A percentile compares a stretch with the other conserved stretches of the same genome.
Conservation (phyloP, 768 basidiomycete species). For the Russula sp. region DNA sequence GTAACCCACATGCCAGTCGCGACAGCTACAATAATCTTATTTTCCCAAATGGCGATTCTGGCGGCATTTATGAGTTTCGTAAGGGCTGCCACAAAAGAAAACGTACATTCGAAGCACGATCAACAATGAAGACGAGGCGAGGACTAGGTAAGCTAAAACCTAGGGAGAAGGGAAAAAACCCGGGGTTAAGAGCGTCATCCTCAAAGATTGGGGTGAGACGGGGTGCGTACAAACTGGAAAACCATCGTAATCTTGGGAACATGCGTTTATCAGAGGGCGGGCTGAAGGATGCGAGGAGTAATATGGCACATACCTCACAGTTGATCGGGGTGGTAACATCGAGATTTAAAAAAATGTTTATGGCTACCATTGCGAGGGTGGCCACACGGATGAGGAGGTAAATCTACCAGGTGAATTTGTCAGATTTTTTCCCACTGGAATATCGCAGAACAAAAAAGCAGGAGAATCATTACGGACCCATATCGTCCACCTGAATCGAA, state of each 20-base stretch:
- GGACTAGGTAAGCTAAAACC: neutral
- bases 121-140: constrained; percentile 13
- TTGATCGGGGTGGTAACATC: neutral
- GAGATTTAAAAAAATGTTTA: neutral
- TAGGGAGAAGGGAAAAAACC: neutral
- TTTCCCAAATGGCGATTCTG: constrained; percentile 6
- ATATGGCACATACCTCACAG: constrained; percentile 12
- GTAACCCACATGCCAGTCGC: neutral
- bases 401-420: neutral
- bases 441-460: neutral
- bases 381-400: constrained; percentile 11
- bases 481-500: constrained; percentile 14
- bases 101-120: constrained; percentile 19
- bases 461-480: constrained; percentile 9
- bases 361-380: constrained; percentile 4
- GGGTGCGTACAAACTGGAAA: neutral
- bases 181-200: neutral
- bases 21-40: neutral
- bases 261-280: neutral
- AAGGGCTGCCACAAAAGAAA: neutral
- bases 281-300: no score
- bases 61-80: neutral
- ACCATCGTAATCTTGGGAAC: neutral
- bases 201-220: neutral
- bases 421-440: neutral